Conservation (phyloP, 2,329 filamentous ascomycete species). For the Iodosphaeria phyllophila region DNA sequence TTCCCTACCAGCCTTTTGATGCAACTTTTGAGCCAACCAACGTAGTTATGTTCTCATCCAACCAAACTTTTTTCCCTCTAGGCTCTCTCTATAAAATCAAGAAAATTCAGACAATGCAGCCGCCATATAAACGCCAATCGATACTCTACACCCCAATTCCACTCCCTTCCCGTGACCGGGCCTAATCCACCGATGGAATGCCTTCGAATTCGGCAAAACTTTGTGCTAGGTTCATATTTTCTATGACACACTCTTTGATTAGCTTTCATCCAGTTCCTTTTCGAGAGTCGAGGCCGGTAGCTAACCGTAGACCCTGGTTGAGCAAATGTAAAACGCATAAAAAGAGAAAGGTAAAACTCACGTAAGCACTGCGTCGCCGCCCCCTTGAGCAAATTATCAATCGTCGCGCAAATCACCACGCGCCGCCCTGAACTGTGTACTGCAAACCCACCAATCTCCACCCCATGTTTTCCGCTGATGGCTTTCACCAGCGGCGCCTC, state of each 20-base stretch:
- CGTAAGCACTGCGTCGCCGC: slow-evolving; percentile 83
- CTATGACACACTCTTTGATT: slow-evolving; percentile 15
- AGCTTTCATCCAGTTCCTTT: background rate
- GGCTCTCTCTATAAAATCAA: too few species aligned
- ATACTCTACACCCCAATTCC: too few species aligned
- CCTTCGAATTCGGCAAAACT: slow-evolving; percentile 57
- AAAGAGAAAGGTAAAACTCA: slow-evolving; percentile 28
- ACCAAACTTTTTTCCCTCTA: too few species aligned
- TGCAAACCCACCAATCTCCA: slow-evolving; percentile 92
- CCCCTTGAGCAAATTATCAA: slow-evolving; percentile 87
- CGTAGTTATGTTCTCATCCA: too few species aligned
- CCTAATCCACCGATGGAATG: slow-evolving; percentile 27
- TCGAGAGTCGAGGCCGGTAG: background rate
- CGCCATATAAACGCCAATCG: too few species aligned
- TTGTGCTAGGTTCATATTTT: slow-evolving; percentile 59
- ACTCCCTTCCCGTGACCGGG: too few species aligned
- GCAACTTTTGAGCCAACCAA: too few species aligned
- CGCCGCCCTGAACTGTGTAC: slow-evolving; percentile 78
- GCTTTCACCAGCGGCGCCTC: slow-evolving; percentile 74
- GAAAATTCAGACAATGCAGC: too few species aligned
- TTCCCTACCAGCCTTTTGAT: too few species aligned
- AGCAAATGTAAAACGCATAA: too few species aligned
- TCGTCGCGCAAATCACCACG: slow-evolving; percentile 84
- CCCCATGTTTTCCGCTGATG: slow-evolving; percentile 69
- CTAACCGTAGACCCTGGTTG: too few species aligned